Base-by-base conservation (phyloP, 106 monocot species). In the Vanilla planifolia region DNA sequence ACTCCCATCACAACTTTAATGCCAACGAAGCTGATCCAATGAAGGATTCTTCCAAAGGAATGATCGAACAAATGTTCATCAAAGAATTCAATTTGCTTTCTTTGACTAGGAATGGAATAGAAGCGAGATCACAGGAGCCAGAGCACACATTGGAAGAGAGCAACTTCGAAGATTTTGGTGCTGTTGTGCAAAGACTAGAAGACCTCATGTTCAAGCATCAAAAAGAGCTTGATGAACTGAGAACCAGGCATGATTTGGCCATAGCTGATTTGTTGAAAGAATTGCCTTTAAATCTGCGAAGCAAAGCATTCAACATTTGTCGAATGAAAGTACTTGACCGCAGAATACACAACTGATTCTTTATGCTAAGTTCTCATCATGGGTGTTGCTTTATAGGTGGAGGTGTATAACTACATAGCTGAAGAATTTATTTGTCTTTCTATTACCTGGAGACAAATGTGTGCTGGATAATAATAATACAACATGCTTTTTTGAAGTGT, bases 191-290 rank as follows among this genome's bases (percentile, higher is more conserved):
- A 34, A 84, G 63, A 36, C 41, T 85, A 20, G 57, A 72, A 55
- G 2, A 43, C 23, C 21, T 81, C 14, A 22, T 89, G 43, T 20
- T 51, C 27, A 51, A 81, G 59, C 89, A 89, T 33, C 69, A 76
- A 44, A 85, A 66, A 24, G 84, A 85, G 58, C 40, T 85, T 35
- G 27, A 70, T 29, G 80, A 81, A 35, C 48, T 85, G 23, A 72
- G 73, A 65, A 75, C 56, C 63, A 80, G 72, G 43, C 89, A 89
- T 52, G 51, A 69, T 14, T 58, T 63, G 53, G 69, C 65, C 6
- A 66, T 75, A 33, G 72, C 41, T 41, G 69, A 75, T 34, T 30
- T 64, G 1, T 68, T 89, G 51, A 78, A 75, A 37, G 56, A 52
- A 36, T 20, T 89, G 11, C 78, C 77, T 57, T 63, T 53, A 24